Conservation (phyloP, 345 rosid species). For the Ceriops tagal region DNA sequence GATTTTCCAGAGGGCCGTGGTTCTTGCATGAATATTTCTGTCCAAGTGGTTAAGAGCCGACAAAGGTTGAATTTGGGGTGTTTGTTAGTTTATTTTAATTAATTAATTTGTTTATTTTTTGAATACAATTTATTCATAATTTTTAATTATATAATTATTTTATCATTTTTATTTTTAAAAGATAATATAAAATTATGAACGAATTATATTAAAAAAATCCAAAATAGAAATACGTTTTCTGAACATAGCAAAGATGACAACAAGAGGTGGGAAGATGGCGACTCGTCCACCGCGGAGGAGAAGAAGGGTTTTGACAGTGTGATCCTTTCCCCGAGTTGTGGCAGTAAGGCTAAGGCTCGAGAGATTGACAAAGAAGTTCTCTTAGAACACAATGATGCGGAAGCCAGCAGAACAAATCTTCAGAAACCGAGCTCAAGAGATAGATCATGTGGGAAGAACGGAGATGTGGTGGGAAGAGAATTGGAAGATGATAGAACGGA, state of each 20-base stretch:
- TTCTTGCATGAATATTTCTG: not conserved
- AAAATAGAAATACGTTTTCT: too few relatives aligned
- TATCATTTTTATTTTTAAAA: too few relatives aligned
- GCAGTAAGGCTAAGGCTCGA: not conserved
- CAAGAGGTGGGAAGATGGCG: not conserved
- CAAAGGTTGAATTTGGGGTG: not conserved
- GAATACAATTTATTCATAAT: too few relatives aligned
- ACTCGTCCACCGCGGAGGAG: constrained; percentile 4
- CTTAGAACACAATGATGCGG: not conserved
- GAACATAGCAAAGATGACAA: too few relatives aligned
- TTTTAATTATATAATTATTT: too few relatives aligned
- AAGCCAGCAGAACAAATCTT: not conserved
- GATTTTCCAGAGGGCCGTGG: constrained; percentile 9
- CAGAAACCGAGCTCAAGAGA: not conserved
- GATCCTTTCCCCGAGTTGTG: constrained; percentile 25
- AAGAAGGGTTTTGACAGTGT: constrained; percentile 3
- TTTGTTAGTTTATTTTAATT: too few relatives aligned
- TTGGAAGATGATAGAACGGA: not conserved
- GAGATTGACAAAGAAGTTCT: not conserved
- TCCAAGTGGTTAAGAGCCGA: not conserved
- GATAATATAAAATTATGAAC: too few relatives aligned
- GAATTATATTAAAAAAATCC: too few relatives aligned
- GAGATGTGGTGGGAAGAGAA: not conserved
- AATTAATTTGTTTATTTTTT: too few relatives aligned
- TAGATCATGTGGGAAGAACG: not conserved